Evolutionary conservation across 1,284 basidiomycete genomes (phyloP).

Genomic region (Golubevia pallescens): DNA sequence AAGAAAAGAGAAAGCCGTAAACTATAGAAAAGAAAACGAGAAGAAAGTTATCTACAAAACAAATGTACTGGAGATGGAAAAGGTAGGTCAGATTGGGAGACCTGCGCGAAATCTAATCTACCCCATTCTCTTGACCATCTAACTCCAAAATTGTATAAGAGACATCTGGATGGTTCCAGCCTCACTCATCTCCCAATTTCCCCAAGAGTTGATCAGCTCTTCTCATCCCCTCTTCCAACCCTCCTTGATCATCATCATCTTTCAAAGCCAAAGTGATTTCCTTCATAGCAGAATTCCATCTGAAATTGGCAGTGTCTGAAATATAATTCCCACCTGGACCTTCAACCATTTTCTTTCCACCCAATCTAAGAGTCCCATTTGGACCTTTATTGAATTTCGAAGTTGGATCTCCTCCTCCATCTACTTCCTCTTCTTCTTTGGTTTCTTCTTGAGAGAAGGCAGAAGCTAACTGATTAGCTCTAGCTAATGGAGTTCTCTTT

Average conservation of each 20-base stretch:
- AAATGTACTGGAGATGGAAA: too few relatives aligned
- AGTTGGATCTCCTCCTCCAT: background rate
- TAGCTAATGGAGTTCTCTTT: background rate
- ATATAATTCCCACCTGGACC: constrained; percentile 42
- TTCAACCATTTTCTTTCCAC: constrained; percentile 37
- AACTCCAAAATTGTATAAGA: too few relatives aligned
- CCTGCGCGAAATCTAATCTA: too few relatives aligned
- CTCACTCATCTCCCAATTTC: background rate
- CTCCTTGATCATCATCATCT: constrained; percentile 13
- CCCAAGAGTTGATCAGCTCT: constrained; percentile 12
- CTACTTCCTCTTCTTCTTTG: background rate
- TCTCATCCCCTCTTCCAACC: constrained; percentile 5
- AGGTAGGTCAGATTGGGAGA: too few relatives aligned
- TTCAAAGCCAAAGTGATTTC: constrained; percentile 46
- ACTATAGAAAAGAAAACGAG: too few relatives aligned
- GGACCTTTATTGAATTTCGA: background rate
- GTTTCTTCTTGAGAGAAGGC: background rate
- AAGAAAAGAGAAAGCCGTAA: too few relatives aligned
- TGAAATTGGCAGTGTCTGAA: constrained; percentile 42
- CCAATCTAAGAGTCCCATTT: background rate
- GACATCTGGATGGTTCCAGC: too few relatives aligned
- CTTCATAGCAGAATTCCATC: constrained; percentile 44
- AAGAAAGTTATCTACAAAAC: too few relatives aligned
- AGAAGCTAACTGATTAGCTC: background rate
- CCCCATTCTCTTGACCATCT: too few relatives aligned